Base-by-base conservation (phyloP, 495 filamentous ascomycete genomes). In the Zalerion maritima region DNA sequence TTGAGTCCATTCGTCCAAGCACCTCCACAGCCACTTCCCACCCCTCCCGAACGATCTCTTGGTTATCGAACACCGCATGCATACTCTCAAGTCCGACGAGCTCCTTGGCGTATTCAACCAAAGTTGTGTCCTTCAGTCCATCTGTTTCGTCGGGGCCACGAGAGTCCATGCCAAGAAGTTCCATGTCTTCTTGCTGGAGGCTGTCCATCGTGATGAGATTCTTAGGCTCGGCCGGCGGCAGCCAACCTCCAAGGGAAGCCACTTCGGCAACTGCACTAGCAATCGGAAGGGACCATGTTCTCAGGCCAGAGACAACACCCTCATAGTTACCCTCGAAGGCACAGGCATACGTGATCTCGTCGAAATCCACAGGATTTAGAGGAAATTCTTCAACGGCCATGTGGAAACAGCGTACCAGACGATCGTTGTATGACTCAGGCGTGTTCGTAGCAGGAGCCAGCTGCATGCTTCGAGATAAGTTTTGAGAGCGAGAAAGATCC, bases 1-100 rank as follows among this genome's bases (percentile, higher is more conserved):
- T 46, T 33, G 85, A 73, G 28, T 83, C 72, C 35, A 94, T 54
- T 16, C 86, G 68, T 21, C 71, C 73, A 18, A 91, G 54, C 9
- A 89, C 63, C 24, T 81, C 69, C 31, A 93, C 67, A 1, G 81
- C 75, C 34, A 93, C 51, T 50, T 94, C 78, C 86, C 86, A 94
- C 7, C 85, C 85, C 31, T 81, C 74, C 9, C 68, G 56, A 24
- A 41, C 31, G 6, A 53, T 46, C 29, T 55, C 52, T 30, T 40
- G 35, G 43, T 46, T 19, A 19, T 47, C 50, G 26, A 38, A 37
- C 8, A 40, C 28, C 6, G 46, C 28, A 1, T 42, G 40, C 13
- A 68, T 29, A 4, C 55, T 37, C 11, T 58, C 57, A 27, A 57
- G 52, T 21, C 62, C 47, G 15, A 52, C 53, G 31, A 71, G 39